Evolutionary conservation across 441 rosid species (phyloP), one percentile per base, ranked within the genome.

Genomic region (Omphalea diandra): DNA sequence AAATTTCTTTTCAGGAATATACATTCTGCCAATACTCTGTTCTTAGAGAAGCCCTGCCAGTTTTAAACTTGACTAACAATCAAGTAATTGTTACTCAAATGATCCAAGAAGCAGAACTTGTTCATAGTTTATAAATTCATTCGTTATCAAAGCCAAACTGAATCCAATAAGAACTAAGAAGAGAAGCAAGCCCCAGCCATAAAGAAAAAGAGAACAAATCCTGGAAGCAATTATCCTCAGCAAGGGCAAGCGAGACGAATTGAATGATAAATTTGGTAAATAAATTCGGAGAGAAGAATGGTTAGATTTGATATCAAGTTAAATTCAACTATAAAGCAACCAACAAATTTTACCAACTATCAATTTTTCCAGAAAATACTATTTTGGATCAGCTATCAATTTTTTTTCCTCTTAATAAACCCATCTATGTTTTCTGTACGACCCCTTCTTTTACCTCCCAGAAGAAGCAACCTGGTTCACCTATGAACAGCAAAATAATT

Each of bases 391-490:
- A 63, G 49, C 58, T 60, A 20, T 40, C 20, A 24, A 52, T 71
- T 59, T 61, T 55, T 47, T 47, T 47, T n/a, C n/a, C 12, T 3
- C 56, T 20, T 59, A 50, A 7, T 38, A 31, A 70, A 7, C 20
- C 66, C 64, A 47, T 24, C 63, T 36, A 5, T 69, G 47, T 53
- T 62, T 68, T 64, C 72, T 76, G 74, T 72, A 74, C 67, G 6
- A n/a, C n/a, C 59, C 50, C 63, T 63, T 33, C 58, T 67, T 55
- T 64, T 29, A 58, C n/a, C n/a, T n/a, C n/a, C n/a, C n/a, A 46
- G 71, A 50, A 26, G 43, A 49, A 69, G 40, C 54, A 57, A 72
- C 65, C 66, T 64, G 71, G 40, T 50, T 60, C 35, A 50, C 41
- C 40, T 75, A 65, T 65, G 40, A 53, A 71, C 70, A 73, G 11